Evolutionary conservation across 2,329 filamentous ascomycete species (phyloP), one percentile per base, ranked within the genome.

Genomic region (Calycina herbarum): DNA sequence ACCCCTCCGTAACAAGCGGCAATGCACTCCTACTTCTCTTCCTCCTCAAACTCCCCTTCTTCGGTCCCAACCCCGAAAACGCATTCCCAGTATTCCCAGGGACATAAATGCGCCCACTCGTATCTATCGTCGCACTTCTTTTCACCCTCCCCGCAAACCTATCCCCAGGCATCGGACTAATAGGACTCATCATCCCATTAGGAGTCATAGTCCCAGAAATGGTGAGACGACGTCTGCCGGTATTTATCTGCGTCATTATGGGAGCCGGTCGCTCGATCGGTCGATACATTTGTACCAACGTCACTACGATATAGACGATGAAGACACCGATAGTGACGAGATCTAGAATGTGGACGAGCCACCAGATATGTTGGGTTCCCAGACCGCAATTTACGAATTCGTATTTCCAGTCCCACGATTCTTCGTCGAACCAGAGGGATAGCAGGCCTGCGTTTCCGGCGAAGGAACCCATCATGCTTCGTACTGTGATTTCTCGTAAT

Each of bases 391-490:
- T 90, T 8, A 81, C 82, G 72, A 95, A 95, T 72, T 94, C 92
- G 70, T 91, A 91, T 69, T 84, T 84, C 95, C 95, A 99, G 76
- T 91, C 86, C 82, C 86, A 89, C 0, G 78, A 77, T 2, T 83
- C 81, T 64, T 85, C 78, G 76, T 98, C 92, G 75, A 94, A 98
- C 94, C 94, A 99, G 0, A 91, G 84, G 68, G 91, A 95, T 51
- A 99, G 79, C 54, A 99, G 82, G 0, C 93, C 95, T 0, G 93
- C 93, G 76, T 97, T 95, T 24, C 95, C 95, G n/a, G 88, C 89
- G 78, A 91, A 99, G 64, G 92, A 91, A 64, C 95, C 95, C 95
- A 99, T 99, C 93, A 99, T 98, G 77, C 93, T 97, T 66, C 94
- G 88, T 1, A 99, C 91, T 0, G 95, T 99, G 69, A 98, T 87